Evolutionary conservation across 2,329 filamentous ascomycete genomes (phyloP).

Genomic region (Fusarium veterinarium): DNA sequence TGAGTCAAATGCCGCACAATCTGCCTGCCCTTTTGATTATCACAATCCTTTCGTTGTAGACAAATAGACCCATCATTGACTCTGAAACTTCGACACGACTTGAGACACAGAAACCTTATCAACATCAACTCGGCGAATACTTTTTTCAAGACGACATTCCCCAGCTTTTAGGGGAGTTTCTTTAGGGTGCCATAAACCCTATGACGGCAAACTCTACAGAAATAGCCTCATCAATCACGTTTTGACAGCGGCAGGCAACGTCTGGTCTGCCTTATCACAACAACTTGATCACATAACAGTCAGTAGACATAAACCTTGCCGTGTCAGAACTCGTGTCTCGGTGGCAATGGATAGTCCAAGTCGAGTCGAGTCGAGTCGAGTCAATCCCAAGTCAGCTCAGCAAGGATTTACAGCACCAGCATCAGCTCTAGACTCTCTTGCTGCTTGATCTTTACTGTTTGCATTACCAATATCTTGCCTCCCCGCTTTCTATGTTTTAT

Average conservation of each 20-base stretch:
- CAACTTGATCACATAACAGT: conserved; percentile 1
- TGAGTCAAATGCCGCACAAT: conserved; percentile 9
- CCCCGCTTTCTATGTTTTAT: neutral
- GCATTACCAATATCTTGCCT: neutral
- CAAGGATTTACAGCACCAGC: neutral
- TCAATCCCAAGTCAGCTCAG: neutral
- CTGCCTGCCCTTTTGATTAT: conserved; percentile 8
- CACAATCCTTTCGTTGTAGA: neutral
- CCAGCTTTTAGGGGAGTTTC: neutral
- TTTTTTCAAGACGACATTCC: neutral
- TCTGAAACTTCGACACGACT: neutral
- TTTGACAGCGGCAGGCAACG: conserved; percentile 5
- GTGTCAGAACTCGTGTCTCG: neutral
- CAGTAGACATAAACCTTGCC: neutral
- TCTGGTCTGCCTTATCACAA: neutral
- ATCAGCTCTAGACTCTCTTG: neutral
- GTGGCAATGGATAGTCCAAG: neutral
- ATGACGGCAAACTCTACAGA: conserved; percentile 1
- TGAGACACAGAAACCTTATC: neutral
- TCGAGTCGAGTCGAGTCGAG: neutral
- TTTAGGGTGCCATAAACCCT: conserved; percentile 6
- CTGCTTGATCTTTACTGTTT: neutral
- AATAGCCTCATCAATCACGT: conserved; percentile 9
- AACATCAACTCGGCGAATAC: neutral
- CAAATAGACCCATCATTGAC: neutral